These are phyloP conservation scores for Cryptococcus neoformans DNA, from an alignment of 1,284 basidiomycete genomes.

Conservation along the genomic window DNA sequence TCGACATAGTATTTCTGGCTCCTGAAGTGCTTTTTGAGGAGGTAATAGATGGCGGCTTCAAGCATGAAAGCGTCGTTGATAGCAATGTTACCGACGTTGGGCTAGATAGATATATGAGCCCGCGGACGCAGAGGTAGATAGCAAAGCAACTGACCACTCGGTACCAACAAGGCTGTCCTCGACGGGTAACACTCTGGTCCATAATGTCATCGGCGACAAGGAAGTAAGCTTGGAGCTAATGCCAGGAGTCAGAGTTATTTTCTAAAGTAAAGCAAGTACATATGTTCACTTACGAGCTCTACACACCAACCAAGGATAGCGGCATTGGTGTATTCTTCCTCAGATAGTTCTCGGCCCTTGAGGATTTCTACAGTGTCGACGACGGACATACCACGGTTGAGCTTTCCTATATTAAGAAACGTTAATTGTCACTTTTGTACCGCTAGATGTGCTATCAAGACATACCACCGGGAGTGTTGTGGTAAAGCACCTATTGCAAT, in stretches of 20 bases:
- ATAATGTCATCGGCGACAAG: constrained; percentile 98
- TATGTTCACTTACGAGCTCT: constrained; percentile 67
- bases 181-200: constrained; percentile 76
- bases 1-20: constrained; percentile 78
- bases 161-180: constrained; percentile 99
- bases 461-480: constrained; percentile 83
- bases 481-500: constrained; percentile 69
- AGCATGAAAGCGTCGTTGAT: constrained; percentile 99
- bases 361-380: constrained; percentile 91
- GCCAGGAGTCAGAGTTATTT: background rate
- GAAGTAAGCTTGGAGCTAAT: constrained; percentile 94
- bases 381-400: constrained; percentile 93
- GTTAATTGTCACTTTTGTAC: background rate
- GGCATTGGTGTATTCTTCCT: constrained; percentile 84
- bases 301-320: constrained; percentile 95
- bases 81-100: constrained; percentile 77
- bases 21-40: constrained; percentile 87
- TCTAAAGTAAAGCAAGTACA: background rate
- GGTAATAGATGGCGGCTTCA: constrained; percentile 86
- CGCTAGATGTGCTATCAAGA: background rate
- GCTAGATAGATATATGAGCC: constrained; percentile 25
- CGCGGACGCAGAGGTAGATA: background rate
- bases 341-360: constrained; percentile 59
- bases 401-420: constrained; percentile 60
- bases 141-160: constrained; percentile 52